Base-by-base conservation (phyloP, 495 filamentous ascomycete genomes). In the Aspergillus leporis region DNA sequence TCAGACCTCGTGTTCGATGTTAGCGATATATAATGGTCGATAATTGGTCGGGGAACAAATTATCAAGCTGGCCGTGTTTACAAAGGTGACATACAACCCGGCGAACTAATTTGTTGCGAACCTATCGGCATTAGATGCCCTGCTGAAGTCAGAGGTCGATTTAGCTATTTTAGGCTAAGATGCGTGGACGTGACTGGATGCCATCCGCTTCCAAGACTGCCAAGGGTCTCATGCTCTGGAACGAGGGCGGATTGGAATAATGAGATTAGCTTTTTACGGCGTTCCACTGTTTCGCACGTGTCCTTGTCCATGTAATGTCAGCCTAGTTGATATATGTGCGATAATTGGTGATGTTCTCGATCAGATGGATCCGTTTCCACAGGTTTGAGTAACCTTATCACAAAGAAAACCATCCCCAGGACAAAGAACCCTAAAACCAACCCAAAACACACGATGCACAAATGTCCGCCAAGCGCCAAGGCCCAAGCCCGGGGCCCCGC, bases 401-500 rank as follows among this genome's bases (percentile, higher is more conserved):
- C 25, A 28, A 28, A 28, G 25, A 28, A 28, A 3, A 28, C 6
- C 25, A 6, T 28, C n/a, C n/a, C n/a, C n/a, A 28, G 25, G n/a
- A n/a, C n/a, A n/a, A 28, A 28, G 6, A 28, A 28, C 25, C 25
- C 25, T 28, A 28, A n/a, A n/a, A 28, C 25, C 25, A 28, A 28
- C 25, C 25, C 25, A 28, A 28, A 28, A 6, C 25, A 19, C 23
- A 34, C 13, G 13, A 32, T 22, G 0, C 5, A 14, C 18, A 50
- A 2, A 8, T 50, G 13, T 3, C 25, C 32, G 50, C 50, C 50
- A 53, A 53, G 57, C 23, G 18, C 49, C 48, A 38, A 53, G 36
- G 48, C 13, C 46, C 45, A 23, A 31, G 59, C 52, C 59, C 45
- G 59, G 59, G 59, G 59, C 59, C 59, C 59, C 59, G 59, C 59